Evolutionary conservation across 495 filamentous ascomycete genomes (phyloP).

Genomic region (Penicillium longicatenatum): DNA sequence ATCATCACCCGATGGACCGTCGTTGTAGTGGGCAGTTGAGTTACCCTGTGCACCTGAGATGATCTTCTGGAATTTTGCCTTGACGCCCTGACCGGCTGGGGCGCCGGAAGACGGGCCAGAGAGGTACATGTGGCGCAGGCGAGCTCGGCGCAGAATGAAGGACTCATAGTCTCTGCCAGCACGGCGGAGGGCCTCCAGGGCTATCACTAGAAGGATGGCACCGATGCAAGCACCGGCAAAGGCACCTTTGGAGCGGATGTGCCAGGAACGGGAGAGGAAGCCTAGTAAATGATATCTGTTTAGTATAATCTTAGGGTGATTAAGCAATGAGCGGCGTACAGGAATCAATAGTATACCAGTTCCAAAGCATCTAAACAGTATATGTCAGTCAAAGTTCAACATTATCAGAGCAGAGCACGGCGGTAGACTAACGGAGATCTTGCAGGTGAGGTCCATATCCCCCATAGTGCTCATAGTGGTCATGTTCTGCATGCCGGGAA

Average conservation of each 20-base stretch:
- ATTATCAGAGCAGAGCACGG: constrained; percentile 10
- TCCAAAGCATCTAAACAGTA: constrained; percentile 69
- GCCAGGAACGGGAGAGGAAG: constrained; percentile 68
- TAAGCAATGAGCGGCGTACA: constrained; percentile 41
- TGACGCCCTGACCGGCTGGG: background rate
- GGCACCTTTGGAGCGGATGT: constrained; percentile 58
- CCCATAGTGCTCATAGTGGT: constrained; percentile 19
- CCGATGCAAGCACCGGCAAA: constrained; percentile 75
- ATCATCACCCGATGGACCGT: constrained; percentile 4
- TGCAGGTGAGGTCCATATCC: constrained; percentile 32
- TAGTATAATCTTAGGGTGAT: constrained; percentile 8
- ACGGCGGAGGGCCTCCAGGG: constrained; percentile 65
- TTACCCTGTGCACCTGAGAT: background rate
- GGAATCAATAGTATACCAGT: constrained; percentile 70
- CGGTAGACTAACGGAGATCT: constrained; percentile 43
- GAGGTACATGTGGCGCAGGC: constrained; percentile 20
- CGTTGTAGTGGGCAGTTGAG: background rate
- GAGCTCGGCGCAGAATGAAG: constrained; percentile 51
- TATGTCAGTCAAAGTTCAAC: constrained; percentile 2
- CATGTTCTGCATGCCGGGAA: background rate
- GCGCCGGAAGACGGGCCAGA: constrained; percentile 4
- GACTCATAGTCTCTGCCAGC: constrained; percentile 60
- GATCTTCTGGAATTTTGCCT: background rate
- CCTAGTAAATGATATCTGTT: constrained; percentile 28
- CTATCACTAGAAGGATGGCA: constrained; percentile 61